Evolutionary conservation across 306 rosid species (phyloP), one percentile per base, ranked within the genome.

Genomic region (Betula pendula): DNA sequence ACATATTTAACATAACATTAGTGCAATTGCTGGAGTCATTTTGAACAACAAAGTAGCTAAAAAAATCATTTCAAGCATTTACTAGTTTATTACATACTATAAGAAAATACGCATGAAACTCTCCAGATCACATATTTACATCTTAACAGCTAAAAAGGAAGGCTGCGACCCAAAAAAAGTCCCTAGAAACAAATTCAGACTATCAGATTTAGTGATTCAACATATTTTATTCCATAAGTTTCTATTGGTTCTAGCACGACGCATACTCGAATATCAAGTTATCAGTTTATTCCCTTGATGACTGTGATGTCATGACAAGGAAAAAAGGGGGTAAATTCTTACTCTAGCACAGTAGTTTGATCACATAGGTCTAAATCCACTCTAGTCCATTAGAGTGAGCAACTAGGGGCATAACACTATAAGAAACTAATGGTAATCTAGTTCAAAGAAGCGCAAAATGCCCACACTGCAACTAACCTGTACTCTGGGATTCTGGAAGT

Each of bases 401-500:
- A 56, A 20, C 13, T 7, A 5, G 44, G 29, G 0, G 7, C 35
- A 59, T 66, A 66, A 66, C 6, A 17, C 25, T 50, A 16, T 25
- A 17, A 47, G 16, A 43, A 25, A 42, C 17, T 24, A 50, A 40
- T 22, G 11, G 70, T 56, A 78, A 69, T 68, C 5, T 33, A 56
- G 7, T n/a, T 58, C 44, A 25, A 11, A 74, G 70, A 66, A 49
- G 19, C 15, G 27, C 65, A 66, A 24, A 42, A 68, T 45, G 58
- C 73, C 56, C 69, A 70, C 12, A 5, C 45, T 53, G 5, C 9
- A 42, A 31, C 87, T 59, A 52, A 96, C 99, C 97, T 96, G 99
- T 51, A 96, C 99, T 9, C 99, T 93, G 29, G 98, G 99, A 55
- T 92, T 96, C 87, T 86, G 99, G 81, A 91, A 96, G 84, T 96